A percentile compares a stretch with the other conserved stretches of the same genome.
phyloP scores from a whole-genome alignment of 2,329 filamentous ascomycete species.

The Fusarium heterosporum region DNA sequence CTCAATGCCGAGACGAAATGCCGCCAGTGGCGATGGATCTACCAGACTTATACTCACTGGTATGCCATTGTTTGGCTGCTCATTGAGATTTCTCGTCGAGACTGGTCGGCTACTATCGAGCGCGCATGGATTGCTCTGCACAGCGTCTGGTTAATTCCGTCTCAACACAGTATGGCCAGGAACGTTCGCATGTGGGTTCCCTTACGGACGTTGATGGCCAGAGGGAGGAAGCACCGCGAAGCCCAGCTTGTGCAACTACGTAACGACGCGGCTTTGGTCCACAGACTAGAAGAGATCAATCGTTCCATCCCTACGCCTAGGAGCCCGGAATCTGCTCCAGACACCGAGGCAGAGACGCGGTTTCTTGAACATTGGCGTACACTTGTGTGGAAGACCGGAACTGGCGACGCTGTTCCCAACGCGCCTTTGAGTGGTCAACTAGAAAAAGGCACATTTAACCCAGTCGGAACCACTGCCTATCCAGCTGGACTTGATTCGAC shows the following conservation, averaged over 20 bases:
- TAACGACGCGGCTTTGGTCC: constrained; percentile 42
- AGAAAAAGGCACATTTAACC: not conserved
- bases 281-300: constrained; percentile 49
- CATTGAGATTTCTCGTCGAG: constrained; percentile 60
- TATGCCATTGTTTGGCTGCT: constrained; percentile 68
- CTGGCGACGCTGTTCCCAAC: not conserved
- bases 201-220: constrained; percentile 54
- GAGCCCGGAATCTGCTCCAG: constrained; percentile 46
- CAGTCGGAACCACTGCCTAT: not conserved
- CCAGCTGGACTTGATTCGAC: not conserved
- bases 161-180: constrained; percentile 43
- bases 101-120: constrained; percentile 60
- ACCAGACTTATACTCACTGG: constrained; percentile 70
- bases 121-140: constrained; percentile 62
- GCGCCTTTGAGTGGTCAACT: not conserved
- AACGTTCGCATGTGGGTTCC: constrained; percentile 56
- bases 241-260: constrained; percentile 52
- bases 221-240: constrained; percentile 53
- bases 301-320: constrained; percentile 42
- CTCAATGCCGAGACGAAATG: constrained; percentile 63
- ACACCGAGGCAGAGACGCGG: not conserved
- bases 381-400: constrained; percentile 4
- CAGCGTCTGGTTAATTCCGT: constrained; percentile 55
- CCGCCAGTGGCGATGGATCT: constrained; percentile 68
- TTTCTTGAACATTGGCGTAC: constrained; percentile 34